Percentiles rank a stretch among this genome's conserved stretches.
Conservation (phyloP, 2,329 filamentous ascomycete genomes). For the Aspergillus pseudoviridinutans region DNA sequence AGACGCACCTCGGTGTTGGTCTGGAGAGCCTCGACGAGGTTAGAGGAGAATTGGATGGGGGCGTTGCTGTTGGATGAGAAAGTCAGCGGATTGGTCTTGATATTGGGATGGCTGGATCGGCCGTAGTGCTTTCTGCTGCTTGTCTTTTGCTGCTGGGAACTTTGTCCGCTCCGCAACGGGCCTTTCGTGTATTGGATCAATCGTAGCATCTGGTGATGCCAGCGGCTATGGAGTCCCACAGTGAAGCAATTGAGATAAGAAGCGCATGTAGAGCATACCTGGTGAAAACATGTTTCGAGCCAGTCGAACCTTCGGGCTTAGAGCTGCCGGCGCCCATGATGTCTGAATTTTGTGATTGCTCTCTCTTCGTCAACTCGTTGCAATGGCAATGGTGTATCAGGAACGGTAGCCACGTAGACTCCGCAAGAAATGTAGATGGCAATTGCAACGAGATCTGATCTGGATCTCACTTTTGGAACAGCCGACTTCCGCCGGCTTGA, state of each 20-base stretch:
- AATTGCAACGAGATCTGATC: not conserved
- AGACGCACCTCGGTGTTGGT: conserved; percentile 73
- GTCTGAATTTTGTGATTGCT: conserved; percentile 8
- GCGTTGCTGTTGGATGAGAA: conserved; percentile 34
- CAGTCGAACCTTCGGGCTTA: conserved; percentile 51
- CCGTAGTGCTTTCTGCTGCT: not conserved
- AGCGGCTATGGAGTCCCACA: not conserved
- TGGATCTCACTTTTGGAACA: not conserved
- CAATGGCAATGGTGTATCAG: not conserved
- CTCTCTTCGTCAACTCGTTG: not conserved
- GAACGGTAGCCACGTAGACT: not conserved
- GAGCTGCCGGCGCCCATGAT: conserved; percentile 61
- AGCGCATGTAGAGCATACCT: conserved; percentile 40
- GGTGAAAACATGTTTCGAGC: conserved; percentile 58
- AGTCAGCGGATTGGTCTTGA: conserved; percentile 13
- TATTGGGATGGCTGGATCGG: not conserved
- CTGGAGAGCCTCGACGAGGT: conserved; percentile 78
- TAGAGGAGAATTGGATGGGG: conserved; percentile 70
- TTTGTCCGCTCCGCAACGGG: not conserved
- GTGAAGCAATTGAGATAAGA: not conserved
- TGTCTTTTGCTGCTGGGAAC: not conserved
- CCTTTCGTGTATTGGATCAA: not conserved
- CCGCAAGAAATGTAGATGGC: not conserved
- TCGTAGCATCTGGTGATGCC: not conserved
- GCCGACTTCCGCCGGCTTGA: conserved; percentile 1